Evolutionary conservation across 192 early-diverging fungal species (phyloP), one percentile per base, ranked within the genome.

Genomic region (Allomyces javanicus): DNA sequence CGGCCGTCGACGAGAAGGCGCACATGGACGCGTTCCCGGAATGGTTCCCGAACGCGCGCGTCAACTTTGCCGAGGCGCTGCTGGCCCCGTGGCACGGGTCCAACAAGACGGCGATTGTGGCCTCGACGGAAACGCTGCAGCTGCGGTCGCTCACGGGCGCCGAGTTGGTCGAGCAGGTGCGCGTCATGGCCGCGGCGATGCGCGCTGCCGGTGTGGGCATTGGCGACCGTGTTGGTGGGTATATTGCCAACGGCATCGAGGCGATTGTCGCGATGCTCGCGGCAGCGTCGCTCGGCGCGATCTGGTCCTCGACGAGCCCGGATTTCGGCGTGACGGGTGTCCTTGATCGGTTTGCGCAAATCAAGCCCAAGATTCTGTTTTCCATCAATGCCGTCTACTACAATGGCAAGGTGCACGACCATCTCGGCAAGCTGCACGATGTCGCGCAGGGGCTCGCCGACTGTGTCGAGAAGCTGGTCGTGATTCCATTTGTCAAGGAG

Each of bases 41-140:
- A 62, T 98, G 95, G 95, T 98, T 96, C 73, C 27, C 70, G n/a
- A 90, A 86, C 3, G 80, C 87, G 0, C 74, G 74, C 21, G 74
- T 98, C 40, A 98, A 98, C 77, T 94, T 90, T 75, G 86, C 96
- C 24, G 92, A 98, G 71, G 94, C 96, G 72, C 68, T 92, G 14
- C 71, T 97, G 24, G 76, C 77, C 70, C 76, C 73, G 63, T 40
- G 33, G 33, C 74, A 76, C 44, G 73, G 75, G 45, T 33, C 70
- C 7, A 66, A 74, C 40, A 81, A 78, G 71, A 68, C 70, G 14
- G 82, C 82, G 23, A 75, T 84, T 27, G 75, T 84, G 63, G 81
- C 80, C 23, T 74, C 82, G 25, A 80, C 79, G 66, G 74, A 84
- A 71, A 75, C 67, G 14, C 67, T 73, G 43, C 11, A 45, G n/a